Evolutionary conservation across 495 filamentous ascomycete species (phyloP).

Genomic region (Trichocladium antarcticum): DNA sequence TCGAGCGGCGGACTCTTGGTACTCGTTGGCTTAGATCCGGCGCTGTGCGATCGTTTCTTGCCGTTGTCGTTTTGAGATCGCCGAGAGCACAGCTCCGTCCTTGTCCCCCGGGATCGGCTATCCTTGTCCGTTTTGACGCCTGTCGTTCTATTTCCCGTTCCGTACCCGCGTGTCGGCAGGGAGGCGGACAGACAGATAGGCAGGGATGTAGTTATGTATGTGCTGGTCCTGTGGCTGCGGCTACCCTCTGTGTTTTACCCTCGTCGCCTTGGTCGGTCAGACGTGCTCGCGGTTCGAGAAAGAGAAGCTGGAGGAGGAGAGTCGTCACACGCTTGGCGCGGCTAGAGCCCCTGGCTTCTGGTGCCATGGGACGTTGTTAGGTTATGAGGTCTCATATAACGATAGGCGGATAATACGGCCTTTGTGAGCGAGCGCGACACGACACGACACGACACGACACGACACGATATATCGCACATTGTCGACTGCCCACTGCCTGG

Average conservation of each 20-base stretch:
- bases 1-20: too few relatives aligned
- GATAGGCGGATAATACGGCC: background rate
- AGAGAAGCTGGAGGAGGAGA: background rate
- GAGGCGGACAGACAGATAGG: too few relatives aligned
- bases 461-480: too few relatives aligned
- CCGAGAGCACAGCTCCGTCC: too few relatives aligned
- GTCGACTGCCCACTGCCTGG: too few relatives aligned
- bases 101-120: too few relatives aligned
- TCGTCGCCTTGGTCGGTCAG: background rate
- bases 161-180: background rate
- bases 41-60: too few relatives aligned
- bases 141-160: too few relatives aligned
- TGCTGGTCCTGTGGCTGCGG: background rate
- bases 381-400: background rate
- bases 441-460: too few relatives aligned
- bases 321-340: constrained; percentile 9
- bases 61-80: too few relatives aligned
- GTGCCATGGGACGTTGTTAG: constrained; percentile 6
- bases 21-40: too few relatives aligned
- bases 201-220: background rate
- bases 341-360: constrained; percentile 2
- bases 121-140: too few relatives aligned
- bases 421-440: background rate
- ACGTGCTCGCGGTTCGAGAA: background rate
- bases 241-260: background rate